phyloP scores from a whole-genome alignment of 2,329 filamentous ascomycete species.

The Ophiostoma sp. region DNA sequence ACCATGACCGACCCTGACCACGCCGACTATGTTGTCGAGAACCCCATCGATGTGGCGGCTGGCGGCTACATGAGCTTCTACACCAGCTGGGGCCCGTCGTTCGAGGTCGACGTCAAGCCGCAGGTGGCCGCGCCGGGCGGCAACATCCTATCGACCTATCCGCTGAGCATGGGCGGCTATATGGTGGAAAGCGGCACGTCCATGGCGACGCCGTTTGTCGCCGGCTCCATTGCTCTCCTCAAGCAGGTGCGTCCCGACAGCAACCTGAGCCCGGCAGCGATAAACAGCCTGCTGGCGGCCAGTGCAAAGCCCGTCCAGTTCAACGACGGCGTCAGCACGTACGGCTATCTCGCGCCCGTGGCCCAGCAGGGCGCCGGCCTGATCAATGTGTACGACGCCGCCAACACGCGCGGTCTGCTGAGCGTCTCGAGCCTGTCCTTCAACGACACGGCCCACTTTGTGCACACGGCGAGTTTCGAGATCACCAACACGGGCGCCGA shows the following conservation, averaged over 20 bases:
- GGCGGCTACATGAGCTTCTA: conserved; percentile 32
- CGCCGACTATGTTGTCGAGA: background rate
- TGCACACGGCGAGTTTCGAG: background rate
- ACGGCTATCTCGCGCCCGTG: background rate
- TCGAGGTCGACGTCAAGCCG: conserved; percentile 42
- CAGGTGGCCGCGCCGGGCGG: conserved; percentile 42
- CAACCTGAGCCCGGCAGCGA: background rate
- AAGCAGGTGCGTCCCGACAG: background rate
- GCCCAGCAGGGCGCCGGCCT: background rate
- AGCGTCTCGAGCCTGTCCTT: background rate
- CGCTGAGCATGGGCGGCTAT: conserved; percentile 31
- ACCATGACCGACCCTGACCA: background rate
- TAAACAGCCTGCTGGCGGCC: background rate
- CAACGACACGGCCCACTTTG: background rate
- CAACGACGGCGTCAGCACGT: background rate
- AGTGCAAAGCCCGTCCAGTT: background rate
- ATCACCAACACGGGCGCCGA: background rate
- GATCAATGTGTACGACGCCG: background rate
- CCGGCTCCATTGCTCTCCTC: conserved; percentile 39
- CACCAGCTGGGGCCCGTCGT: conserved; percentile 42
- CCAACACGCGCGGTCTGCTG: background rate
- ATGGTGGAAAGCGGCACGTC: conserved; percentile 44
- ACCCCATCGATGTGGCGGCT: background rate
- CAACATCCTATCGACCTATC: conserved; percentile 44
- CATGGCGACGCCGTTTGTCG: conserved; percentile 46